A percentile compares a stretch with the other conserved stretches of the same genome.
phyloP scores from a whole-genome alignment of 2,329 filamentous ascomycete genomes.

The Arthroderma uncinatum region DNA sequence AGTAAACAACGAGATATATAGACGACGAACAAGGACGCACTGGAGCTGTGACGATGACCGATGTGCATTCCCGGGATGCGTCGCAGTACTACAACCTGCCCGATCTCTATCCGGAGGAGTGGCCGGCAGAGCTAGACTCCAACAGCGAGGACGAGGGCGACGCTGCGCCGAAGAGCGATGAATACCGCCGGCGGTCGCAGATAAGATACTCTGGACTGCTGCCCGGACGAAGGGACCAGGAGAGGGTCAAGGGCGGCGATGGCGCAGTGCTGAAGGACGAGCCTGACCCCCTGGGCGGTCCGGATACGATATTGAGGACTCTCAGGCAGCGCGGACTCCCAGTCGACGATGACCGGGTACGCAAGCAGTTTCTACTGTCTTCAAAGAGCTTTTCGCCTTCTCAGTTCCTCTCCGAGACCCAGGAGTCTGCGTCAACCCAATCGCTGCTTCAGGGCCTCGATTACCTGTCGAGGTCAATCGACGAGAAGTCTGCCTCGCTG shows the following conservation, averaged over 20 bases:
- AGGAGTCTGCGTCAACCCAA: slow-evolving; percentile 73
- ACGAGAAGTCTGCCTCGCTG: slow-evolving; percentile 92
- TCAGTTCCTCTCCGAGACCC: slow-evolving; percentile 83
- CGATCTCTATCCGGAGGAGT: slow-evolving; percentile 66
- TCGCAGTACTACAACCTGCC: slow-evolving; percentile 84
- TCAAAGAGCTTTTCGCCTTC: slow-evolving; percentile 92
- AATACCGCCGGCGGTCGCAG: slow-evolving; percentile 46
- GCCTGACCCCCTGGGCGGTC: slow-evolving; percentile 77
- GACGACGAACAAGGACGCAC: too few species aligned
- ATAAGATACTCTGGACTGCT: slow-evolving; percentile 80
- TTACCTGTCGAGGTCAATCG: slow-evolving; percentile 79
- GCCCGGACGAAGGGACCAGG: slow-evolving; percentile 60
- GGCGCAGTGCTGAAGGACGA: slow-evolving; percentile 84
- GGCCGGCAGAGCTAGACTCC: slow-evolving; percentile 72
- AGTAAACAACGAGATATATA: not conserved
- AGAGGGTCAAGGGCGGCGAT: slow-evolving; percentile 55
- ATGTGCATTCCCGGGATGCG: slow-evolving; percentile 58
- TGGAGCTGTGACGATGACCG: slow-evolving; percentile 47
- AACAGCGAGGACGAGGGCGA: slow-evolving; percentile 54
- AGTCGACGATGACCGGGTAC: slow-evolving; percentile 66
- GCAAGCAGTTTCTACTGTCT: slow-evolving; percentile 87
- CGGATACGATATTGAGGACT: slow-evolving; percentile 73
- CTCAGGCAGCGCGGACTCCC: slow-evolving; percentile 65
- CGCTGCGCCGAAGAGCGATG: slow-evolving; percentile 15
- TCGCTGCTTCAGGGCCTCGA: slow-evolving; percentile 71